Base-by-base conservation (phyloP, 306 rosid genomes). In the Bauhinia variegata region DNA sequence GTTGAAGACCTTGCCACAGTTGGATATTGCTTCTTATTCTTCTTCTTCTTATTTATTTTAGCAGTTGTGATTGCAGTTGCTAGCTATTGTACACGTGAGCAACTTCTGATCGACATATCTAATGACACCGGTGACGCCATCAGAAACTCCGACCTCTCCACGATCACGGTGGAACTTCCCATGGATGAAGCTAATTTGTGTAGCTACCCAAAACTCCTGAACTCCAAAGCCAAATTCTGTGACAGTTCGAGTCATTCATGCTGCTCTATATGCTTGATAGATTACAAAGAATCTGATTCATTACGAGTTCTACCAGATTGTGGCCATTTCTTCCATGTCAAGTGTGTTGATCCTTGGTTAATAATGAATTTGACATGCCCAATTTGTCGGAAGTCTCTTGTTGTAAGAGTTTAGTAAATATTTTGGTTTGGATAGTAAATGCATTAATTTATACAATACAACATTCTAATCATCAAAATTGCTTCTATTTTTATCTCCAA, bases 271-370 rank as follows among this genome's bases (percentile, higher is more conserved):
- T 83, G 87, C 31, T 73, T 79, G 67, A 70, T 73, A 82, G 84
- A 83, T 79, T 79, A 88, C 58, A 76, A 53, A 43, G 89, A 88
- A 2, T 44, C 73, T 17, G 91, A 84, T 50, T 53, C 63, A 41
- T 30, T 86, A 6, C 48, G 82, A 46, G 46, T 84, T 73, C 14
- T 86, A 5, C 90, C 88, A 5, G 59, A 79, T 0, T 89, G 96
- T 60, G 80, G 75, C 5, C 92, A 86, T 67, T 70, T 78, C 68
- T 86, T 84, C 52, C 96, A 89, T 69, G 70, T 44, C 31, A 69
- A 38, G 31, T 89, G 92, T 48, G 75, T 86, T 49, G 75, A 84
- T 58, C 86, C 84, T 19, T 89, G 92, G 89, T 58, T 86, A 34
- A 77, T 53, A 23, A 65, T 84, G 39, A 78, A 72, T 18, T 60